phyloP scores from a whole-genome alignment of 78 protist species.

The Salpingoeca rosetta region DNA sequence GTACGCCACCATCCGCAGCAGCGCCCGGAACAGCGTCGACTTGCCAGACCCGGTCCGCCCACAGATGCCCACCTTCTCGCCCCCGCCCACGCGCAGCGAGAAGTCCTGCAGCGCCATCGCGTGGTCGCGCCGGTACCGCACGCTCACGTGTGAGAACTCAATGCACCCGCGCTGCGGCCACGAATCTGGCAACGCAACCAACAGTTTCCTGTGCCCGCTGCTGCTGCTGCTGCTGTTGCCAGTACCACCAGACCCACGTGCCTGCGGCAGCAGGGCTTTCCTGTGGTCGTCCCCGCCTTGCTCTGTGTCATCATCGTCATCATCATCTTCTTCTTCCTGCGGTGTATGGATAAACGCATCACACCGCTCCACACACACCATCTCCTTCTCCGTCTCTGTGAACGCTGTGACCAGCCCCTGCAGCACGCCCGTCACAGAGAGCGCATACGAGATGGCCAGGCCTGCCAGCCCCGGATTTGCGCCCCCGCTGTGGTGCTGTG shows the following conservation, averaged over 20 bases:
- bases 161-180: slow-evolving; percentile 48
- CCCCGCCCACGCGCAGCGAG: slow-evolving; percentile 12
- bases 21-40: slow-evolving; percentile 30
- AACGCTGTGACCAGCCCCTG: not conserved
- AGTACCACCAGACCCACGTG: too few relatives aligned
- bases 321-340: not conserved
- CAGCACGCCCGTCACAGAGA: slow-evolving; percentile 24
- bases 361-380: slow-evolving; percentile 28
- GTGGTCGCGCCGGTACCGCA: slow-evolving; percentile 52
- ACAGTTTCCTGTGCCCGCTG: too few relatives aligned
- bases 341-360: too few relatives aligned
- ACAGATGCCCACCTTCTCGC: slow-evolving; percentile 60
- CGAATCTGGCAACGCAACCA: too few relatives aligned
- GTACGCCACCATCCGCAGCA: slow-evolving; percentile 66
- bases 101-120: slow-evolving; percentile 15
- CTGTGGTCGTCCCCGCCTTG: too few relatives aligned
- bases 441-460: slow-evolving; percentile 35
- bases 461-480: slow-evolving; percentile 26
- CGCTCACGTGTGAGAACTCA: slow-evolving; percentile 20
- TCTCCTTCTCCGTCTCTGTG: slow-evolving; percentile 30
- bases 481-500: not conserved
- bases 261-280: not conserved
- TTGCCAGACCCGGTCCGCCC: slow-evolving; percentile 60
- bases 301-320: too few relatives aligned
- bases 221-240: too few relatives aligned